phyloP scores from a whole-genome alignment of 2,329 filamentous ascomycete species.

The Beauveria caledonica region DNA sequence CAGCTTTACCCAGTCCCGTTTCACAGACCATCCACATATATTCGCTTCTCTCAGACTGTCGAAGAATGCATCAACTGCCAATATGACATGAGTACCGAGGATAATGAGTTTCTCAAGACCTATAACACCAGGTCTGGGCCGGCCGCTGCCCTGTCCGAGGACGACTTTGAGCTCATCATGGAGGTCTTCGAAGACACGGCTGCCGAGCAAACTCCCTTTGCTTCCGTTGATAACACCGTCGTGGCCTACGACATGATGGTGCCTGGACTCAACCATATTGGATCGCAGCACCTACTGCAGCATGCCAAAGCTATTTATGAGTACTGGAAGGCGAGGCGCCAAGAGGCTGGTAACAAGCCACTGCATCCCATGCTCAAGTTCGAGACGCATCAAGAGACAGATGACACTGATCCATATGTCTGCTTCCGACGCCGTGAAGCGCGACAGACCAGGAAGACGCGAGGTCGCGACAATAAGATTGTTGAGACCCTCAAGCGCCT shows the following conservation, averaged over 20 bases:
- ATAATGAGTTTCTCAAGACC: slow-evolving; percentile 73
- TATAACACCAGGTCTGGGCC: slow-evolving; percentile 71
- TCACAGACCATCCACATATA: slow-evolving; percentile 82
- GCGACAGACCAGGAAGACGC: slow-evolving; percentile 87
- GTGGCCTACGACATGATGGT: slow-evolving; percentile 72
- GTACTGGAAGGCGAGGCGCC: slow-evolving; percentile 73
- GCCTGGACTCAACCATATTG: slow-evolving; percentile 49
- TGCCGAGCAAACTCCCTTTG: slow-evolving; percentile 75
- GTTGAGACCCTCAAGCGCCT: slow-evolving; percentile 91
- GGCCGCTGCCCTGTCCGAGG: slow-evolving; percentile 64
- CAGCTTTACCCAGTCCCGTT: slow-evolving; percentile 74
- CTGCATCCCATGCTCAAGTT: slow-evolving; percentile 81
- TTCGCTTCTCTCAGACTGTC: slow-evolving; percentile 95
- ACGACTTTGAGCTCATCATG: slow-evolving; percentile 91
- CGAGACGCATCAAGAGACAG: slow-evolving; percentile 86
- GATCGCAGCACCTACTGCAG: slow-evolving; percentile 39
- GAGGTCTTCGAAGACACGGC: slow-evolving; percentile 89
- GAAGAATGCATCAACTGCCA: slow-evolving; percentile 86
- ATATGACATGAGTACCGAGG: slow-evolving; percentile 92
- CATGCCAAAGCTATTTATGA: slow-evolving; percentile 76
- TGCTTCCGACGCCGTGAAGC: slow-evolving; percentile 95
- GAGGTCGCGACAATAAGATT: slow-evolving; percentile 86
- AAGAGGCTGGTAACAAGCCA: slow-evolving; percentile 58
- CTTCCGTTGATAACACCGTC: slow-evolving; percentile 80
- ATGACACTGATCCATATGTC: slow-evolving; percentile 94